Evolutionary conservation across 164 flowering plant genomes (phyloP).

Genomic region (Stephania yunnanensis): DNA sequence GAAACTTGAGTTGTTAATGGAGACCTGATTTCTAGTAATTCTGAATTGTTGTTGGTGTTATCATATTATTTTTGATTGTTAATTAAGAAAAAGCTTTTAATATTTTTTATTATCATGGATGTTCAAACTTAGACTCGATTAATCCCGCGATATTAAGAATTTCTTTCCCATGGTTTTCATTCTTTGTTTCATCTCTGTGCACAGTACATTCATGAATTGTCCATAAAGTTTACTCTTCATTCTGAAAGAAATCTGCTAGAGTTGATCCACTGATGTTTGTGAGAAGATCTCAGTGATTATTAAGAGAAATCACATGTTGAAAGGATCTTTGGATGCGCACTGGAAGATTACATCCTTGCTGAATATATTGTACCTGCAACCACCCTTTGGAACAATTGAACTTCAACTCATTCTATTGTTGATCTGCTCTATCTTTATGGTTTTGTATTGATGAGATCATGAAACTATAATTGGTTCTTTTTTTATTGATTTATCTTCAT

Average conservation of each 20-base stretch:
- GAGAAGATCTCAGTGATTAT: neutral
- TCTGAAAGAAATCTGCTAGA: neutral
- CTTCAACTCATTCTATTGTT: neutral
- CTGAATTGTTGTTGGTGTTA: neutral
- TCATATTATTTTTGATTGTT: neutral
- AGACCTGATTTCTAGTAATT: neutral
- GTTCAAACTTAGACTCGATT: no score
- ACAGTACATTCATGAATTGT: neutral
- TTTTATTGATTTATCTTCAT: slow-evolving; percentile 5
- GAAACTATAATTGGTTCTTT: neutral
- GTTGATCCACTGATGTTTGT: neutral
- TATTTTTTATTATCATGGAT: neutral
- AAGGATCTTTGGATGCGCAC: neutral
- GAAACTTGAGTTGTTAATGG: neutral
- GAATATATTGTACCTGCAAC: neutral
- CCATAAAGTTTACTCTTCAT: neutral
- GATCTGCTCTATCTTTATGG: neutral
- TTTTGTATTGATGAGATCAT: neutral
- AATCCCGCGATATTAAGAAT: neutral
- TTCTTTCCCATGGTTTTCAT: neutral
- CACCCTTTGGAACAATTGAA: neutral
- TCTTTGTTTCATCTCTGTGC: neutral
- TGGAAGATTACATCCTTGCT: neutral
- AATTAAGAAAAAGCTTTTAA: neutral
- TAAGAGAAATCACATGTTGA: neutral